Conservation (phyloP, 2,329 filamentous ascomycete species). For the Diaporthe ilicicola region DNA sequence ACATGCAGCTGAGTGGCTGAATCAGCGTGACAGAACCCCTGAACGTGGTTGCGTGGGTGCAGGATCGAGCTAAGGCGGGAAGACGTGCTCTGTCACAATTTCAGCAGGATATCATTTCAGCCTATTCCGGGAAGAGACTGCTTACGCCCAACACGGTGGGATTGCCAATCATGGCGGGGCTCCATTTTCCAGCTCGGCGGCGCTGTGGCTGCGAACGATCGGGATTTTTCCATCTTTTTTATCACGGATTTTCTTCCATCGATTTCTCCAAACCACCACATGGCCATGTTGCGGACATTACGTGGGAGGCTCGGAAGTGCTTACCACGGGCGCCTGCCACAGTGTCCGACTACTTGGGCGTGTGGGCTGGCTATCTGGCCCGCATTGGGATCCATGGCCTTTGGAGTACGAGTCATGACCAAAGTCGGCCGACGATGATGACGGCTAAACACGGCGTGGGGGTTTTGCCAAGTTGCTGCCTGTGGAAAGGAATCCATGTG, state of each 20-base stretch:
- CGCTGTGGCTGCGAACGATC: conserved; percentile 15
- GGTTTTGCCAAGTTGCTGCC: background rate
- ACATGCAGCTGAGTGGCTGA: conserved; percentile 23
- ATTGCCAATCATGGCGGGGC: background rate
- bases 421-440: background rate
- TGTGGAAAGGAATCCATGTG: background rate
- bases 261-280: background rate
- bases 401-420: conserved; percentile 28
- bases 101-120: background rate
- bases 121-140: conserved; percentile 2
- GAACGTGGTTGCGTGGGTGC: background rate
- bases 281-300: background rate
- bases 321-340: background rate
- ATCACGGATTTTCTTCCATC: background rate
- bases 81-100: conserved; percentile 21
- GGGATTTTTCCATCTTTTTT: background rate
- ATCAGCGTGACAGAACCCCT: conserved; percentile 18
- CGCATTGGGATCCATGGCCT: background rate
- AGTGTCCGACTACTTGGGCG: background rate
- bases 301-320: conserved; percentile 25
- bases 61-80: conserved; percentile 3
- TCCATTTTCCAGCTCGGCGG: background rate
- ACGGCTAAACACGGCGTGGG: conserved; percentile 18
- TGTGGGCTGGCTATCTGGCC: conserved; percentile 7
- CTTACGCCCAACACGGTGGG: conserved; percentile 1